Evolutionary conservation across 345 rosid species (phyloP).

Genomic region (Populus simonii): DNA sequence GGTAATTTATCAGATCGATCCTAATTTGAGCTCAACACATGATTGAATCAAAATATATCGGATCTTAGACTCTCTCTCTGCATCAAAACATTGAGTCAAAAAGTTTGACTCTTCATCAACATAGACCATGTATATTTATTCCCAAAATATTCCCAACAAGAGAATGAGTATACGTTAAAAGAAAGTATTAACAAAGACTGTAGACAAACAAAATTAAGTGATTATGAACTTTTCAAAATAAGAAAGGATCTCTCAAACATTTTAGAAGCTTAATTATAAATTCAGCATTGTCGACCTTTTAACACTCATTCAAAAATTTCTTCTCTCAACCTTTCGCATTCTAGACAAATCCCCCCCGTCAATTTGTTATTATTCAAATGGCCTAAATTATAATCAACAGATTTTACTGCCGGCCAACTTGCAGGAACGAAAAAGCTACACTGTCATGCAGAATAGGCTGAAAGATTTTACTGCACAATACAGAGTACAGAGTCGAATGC

Average conservation of each 20-base stretch:
- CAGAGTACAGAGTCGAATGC: neutral
- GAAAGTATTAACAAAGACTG: neutral
- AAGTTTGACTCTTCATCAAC: neutral
- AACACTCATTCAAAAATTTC: neutral
- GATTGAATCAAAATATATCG: too few relatives aligned
- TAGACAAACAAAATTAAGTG: neutral
- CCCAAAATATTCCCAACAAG: neutral
- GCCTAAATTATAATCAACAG: neutral
- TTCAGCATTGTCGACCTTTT: constrained; percentile 16
- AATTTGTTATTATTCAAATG: neutral
- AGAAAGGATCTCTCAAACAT: neutral
- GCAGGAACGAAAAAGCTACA: neutral
- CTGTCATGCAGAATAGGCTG: constrained; percentile 6
- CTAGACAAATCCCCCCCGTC: neutral
- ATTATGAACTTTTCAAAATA: neutral
- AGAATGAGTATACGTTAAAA: neutral
- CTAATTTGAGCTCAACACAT: too few relatives aligned
- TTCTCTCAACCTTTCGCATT: neutral
- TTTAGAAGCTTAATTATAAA: neutral
- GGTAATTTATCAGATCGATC: too few relatives aligned
- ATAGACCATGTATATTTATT: constrained; percentile 1
- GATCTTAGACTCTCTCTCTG: neutral
- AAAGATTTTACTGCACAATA: neutral
- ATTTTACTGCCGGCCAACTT: neutral
- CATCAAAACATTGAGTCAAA: neutral